Evolutionary conservation across 148 eudicot genomes (phyloP).

Genomic region (Fallopia convolvulus): DNA sequence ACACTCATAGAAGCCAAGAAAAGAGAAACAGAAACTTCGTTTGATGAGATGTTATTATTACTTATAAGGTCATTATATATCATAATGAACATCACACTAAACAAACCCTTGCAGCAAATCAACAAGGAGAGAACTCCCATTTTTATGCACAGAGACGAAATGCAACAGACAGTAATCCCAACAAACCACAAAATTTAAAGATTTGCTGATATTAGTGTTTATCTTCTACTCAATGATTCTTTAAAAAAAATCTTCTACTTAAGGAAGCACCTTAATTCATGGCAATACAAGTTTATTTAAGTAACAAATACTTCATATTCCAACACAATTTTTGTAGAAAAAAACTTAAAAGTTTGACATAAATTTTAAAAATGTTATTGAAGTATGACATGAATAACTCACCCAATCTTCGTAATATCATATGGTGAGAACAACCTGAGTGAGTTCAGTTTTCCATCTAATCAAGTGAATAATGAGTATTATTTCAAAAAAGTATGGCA

Average conservation of each 20-base stretch:
- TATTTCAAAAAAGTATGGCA: not conserved
- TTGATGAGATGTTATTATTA: no score
- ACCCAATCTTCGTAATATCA: no score
- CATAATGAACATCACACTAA: no score
- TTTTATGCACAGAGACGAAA: not conserved
- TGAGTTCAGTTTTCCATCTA: no score
- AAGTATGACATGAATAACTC: constrained; percentile 19
- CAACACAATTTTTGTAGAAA: not conserved
- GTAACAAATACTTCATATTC: no score
- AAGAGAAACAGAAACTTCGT: no score
- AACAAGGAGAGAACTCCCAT: not conserved
- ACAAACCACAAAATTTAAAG: not conserved
- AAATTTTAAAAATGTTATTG: not conserved
- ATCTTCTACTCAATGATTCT: not conserved
- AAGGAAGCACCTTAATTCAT: not conserved
- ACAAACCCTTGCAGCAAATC: not conserved
- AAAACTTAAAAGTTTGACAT: not conserved
- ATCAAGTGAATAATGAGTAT: not conserved
- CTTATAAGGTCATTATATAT: no score
- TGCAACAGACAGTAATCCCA: not conserved
- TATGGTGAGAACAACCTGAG: no score
- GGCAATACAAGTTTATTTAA: not conserved
- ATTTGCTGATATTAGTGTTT: not conserved
- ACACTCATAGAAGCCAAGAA: no score
- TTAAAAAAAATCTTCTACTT: no score